These are phyloP conservation scores for Aspergillus homomorphus DNA, from an alignment of 495 filamentous ascomycete species.

Conservation along the genomic window DNA sequence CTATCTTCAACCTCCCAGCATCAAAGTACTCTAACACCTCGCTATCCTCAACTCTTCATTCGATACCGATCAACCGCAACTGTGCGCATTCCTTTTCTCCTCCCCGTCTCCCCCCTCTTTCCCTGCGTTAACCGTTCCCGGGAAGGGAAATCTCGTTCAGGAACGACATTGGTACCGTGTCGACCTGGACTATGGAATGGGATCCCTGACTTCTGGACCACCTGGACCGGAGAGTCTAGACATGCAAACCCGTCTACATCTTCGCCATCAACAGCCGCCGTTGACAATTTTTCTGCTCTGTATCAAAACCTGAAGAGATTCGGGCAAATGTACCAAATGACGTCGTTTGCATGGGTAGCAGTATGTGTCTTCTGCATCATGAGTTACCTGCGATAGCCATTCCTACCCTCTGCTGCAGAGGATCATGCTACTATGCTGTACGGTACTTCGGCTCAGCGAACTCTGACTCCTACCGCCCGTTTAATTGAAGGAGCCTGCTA, in stretches of 20 bases:
- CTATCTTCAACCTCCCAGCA: not conserved
- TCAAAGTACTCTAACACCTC: not conserved
- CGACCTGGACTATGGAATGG: constrained; percentile 16
- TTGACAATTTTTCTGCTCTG: not conserved
- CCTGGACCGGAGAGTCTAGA: not conserved
- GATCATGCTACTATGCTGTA: not conserved
- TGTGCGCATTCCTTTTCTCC: not conserved
- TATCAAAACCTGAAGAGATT: not conserved
- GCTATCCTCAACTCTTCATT: not conserved
- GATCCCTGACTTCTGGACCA: constrained; percentile 8
- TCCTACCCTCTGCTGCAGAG: not conserved
- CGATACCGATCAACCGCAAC: not conserved
- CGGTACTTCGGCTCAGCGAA: not conserved
- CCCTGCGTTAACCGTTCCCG: constrained; percentile 3
- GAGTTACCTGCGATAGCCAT: not conserved
- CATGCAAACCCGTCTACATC: not conserved
- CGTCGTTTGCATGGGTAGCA: not conserved
- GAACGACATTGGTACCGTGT: constrained; percentile 6
- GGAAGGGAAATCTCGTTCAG: constrained; percentile 6
- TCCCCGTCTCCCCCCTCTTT: constrained; percentile 1
- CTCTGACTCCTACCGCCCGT: not conserved
- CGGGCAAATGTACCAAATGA: not conserved
- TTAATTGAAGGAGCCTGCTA: not conserved
- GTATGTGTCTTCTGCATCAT: not conserved
- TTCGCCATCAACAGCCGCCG: not conserved